A percentile compares a stretch with the other conserved stretches of the same genome.
phyloP scores from a whole-genome alignment of 257 asterid genomes.

The Leptodermis oblonga region DNA sequence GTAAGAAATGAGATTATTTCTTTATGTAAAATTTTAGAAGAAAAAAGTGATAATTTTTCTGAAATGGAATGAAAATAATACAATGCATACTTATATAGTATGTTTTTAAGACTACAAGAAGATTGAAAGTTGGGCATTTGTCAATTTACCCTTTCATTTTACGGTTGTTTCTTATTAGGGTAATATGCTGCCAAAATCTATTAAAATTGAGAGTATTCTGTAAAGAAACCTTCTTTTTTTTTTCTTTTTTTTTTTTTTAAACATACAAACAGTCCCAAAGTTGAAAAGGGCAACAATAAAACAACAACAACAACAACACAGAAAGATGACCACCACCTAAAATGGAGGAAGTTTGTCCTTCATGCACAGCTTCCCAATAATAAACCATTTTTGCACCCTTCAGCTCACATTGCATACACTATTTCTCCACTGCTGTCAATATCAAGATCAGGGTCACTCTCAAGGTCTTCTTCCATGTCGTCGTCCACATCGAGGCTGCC shows the following conservation, averaged over 20 bases:
- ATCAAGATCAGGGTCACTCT: constrained; percentile 90
- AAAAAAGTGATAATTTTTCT: no score
- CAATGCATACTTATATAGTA: no score
- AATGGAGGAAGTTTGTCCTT: background rate
- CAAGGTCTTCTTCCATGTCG: constrained; percentile 94
- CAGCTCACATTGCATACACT: constrained; percentile 66
- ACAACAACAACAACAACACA: constrained; percentile 13
- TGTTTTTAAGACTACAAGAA: no score
- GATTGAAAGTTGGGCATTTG: no score
- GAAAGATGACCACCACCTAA: background rate
- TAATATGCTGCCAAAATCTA: no score
- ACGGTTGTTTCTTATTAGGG: no score
- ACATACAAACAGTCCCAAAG: constrained; percentile 7
- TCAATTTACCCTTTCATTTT: no score
- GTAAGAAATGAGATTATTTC: no score
- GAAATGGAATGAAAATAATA: no score
- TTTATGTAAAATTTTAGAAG: no score
- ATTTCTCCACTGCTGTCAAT: constrained; percentile 96
- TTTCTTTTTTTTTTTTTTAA: background rate
- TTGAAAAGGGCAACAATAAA: background rate
- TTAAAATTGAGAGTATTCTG: background rate
- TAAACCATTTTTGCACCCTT: no score
- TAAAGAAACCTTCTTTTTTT: background rate
- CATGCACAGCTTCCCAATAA: background rate
- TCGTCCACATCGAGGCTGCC: constrained; percentile 84